phyloP scores from a whole-genome alignment of 345 rosid species.

The Pseudoturritis turrita region DNA sequence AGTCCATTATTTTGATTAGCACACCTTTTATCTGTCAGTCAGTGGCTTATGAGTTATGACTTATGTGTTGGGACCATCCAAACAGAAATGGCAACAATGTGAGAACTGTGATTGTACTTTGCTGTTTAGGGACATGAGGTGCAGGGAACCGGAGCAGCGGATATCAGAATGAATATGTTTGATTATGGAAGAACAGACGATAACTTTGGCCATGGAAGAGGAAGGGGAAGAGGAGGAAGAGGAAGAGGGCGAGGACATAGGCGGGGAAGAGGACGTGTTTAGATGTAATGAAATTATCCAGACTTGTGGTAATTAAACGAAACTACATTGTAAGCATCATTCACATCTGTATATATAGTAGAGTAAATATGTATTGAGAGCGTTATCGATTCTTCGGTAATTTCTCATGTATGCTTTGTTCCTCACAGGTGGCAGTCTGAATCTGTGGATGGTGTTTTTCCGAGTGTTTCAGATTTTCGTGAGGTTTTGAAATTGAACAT shows the following conservation, averaged over 20 bases:
- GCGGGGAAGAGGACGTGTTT: conserved; percentile 38
- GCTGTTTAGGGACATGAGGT: conserved; percentile 42
- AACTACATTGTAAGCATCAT: background rate
- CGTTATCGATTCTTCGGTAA: background rate
- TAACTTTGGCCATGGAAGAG: conserved; percentile 27
- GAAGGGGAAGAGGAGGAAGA: conserved; percentile 47
- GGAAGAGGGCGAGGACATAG: conserved; percentile 35
- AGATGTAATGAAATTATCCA: background rate
- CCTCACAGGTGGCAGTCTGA: conserved; percentile 14
- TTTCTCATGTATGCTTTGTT: conserved; percentile 9
- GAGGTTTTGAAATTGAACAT: background rate
- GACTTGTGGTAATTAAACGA: conserved; percentile 5
- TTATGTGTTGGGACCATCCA: background rate
- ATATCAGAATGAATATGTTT: conserved; percentile 73
- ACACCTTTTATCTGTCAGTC: background rate
- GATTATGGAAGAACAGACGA: conserved; percentile 50
- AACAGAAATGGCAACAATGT: background rate
- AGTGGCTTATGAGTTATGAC: background rate
- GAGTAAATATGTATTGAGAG: background rate
- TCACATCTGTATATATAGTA: background rate
- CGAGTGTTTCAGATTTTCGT: background rate
- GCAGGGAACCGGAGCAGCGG: conserved; percentile 47
- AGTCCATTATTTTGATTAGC: background rate
- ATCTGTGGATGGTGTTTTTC: conserved; percentile 1
- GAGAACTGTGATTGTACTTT: background rate